A percentile compares a stretch with the other conserved stretches of the same genome.
These are phyloP conservation scores for Porogramme epimiltina DNA, from an alignment of 1,284 basidiomycete genomes.

Conservation along the genomic window DNA sequence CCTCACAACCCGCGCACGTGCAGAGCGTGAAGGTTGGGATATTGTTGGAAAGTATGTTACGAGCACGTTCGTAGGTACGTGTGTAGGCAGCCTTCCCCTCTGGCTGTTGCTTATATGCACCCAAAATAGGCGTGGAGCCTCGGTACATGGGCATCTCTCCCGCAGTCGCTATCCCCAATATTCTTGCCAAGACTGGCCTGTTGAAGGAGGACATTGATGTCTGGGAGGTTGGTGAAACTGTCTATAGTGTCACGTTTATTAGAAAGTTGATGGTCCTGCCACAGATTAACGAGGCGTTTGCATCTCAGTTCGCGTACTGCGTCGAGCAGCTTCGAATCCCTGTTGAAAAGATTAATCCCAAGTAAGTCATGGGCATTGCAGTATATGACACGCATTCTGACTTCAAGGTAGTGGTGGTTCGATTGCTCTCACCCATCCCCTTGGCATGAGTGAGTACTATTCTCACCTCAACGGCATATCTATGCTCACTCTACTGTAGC, in stretches of 20 bases:
- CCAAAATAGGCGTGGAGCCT: slow-evolving; percentile 72
- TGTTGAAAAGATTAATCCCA: slow-evolving; percentile 86
- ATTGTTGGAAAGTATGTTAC: slow-evolving; percentile 90
- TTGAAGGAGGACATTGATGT: slow-evolving; percentile 85
- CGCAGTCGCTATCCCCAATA: slow-evolving; percentile 82
- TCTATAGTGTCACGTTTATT: background rate
- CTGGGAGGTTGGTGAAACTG: slow-evolving; percentile 67
- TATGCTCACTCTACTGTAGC: slow-evolving; percentile 29
- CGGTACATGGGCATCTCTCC: slow-evolving; percentile 88
- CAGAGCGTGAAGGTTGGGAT: slow-evolving; percentile 83
- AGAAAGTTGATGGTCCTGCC: background rate
- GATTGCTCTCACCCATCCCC: slow-evolving; percentile 81
- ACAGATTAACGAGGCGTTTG: slow-evolving; percentile 85
- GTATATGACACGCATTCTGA: too few relatives aligned
- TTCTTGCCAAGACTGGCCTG: slow-evolving; percentile 74
- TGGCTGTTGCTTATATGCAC: background rate
- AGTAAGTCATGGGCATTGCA: slow-evolving; percentile 43
- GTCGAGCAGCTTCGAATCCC: slow-evolving; percentile 80
- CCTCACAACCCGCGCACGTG: slow-evolving; percentile 82
- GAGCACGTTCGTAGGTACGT: slow-evolving; percentile 76
- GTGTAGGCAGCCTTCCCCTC: slow-evolving; percentile 10
- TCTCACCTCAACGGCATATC: background rate
- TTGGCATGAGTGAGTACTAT: slow-evolving; percentile 76
- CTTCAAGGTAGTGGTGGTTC: slow-evolving; percentile 66
- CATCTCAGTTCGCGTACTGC: slow-evolving; percentile 79